Base-by-base conservation (phyloP, 768 basidiomycete species). In the Boletus subcaerulescens region DNA sequence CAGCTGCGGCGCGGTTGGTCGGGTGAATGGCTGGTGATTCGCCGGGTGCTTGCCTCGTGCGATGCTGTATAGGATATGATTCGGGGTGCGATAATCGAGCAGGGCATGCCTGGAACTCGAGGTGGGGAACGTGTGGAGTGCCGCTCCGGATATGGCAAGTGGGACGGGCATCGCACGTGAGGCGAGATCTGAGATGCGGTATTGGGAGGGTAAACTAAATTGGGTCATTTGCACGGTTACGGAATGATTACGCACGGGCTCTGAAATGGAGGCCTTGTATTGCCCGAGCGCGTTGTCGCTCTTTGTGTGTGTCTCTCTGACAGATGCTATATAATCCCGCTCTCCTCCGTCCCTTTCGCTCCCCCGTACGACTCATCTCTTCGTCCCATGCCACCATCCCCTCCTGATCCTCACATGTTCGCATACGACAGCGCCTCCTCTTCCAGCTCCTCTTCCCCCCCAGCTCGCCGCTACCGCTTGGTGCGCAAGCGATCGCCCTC, bases 21-120 rank as follows among this genome's bases (percentile, higher is more conserved):
- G 20, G 44, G 3, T 17, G 47, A 18, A 14, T 41, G 49, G 31
- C 5, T 5, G 17, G 12, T 8, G 14, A 31, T 5, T 32, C 18
- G 31, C 39, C 48, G 52, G 52, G 17, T 52, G 53, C 50, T 42
- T 35, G 18, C 22, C 45, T 40, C 45, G 45, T 51, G 50, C 13
- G 18, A 17, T 48, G 52, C 46, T 48, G 52, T 48, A 20, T 33
- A 48, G 33, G 24, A 46, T 45, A 18, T 26, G 58, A 39, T 47
- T 63, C 59, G 60, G 67, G 66, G 66, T 64, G 66, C 61, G 67
- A 68, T 68, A 69, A 68, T 68, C 65, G 59, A 51, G 60, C 48
- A 15, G 43, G 56, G 46, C 70, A 69, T 60, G 66, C 67, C 46
- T 58, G 15, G 46, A 50, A 61, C 63, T 65, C 60, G 68, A 71